Conservation (phyloP, 2,329 filamentous ascomycete species). For the Diplodia corticola region DNA sequence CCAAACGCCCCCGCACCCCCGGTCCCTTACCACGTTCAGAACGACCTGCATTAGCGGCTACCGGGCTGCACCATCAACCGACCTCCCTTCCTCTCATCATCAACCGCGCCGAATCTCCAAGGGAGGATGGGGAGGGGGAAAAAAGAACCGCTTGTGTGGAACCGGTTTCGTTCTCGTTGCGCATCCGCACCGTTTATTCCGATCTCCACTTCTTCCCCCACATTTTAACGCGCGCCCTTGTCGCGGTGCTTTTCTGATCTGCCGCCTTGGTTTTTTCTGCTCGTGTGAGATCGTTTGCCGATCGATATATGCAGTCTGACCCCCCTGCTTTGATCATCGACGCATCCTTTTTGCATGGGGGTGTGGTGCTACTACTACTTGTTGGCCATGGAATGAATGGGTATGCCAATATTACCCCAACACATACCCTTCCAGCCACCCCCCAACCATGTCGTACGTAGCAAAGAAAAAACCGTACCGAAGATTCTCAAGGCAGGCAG, state of each 20-base stretch:
- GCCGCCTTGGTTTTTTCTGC: background rate
- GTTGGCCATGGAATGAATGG: no score
- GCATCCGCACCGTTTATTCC: background rate
- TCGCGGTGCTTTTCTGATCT: background rate
- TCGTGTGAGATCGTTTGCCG: background rate
- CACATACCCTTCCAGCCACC: no score
- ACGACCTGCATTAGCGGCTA: conserved; percentile 3
- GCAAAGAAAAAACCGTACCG: no score
- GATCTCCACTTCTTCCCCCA: background rate
- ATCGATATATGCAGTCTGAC: no score
- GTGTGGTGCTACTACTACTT: no score
- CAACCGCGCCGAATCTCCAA: background rate
- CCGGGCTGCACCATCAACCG: background rate
- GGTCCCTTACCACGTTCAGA: background rate
- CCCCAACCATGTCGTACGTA: no score
- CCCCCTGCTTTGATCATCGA: background rate
- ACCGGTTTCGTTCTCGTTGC: background rate
- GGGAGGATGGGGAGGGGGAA: background rate
- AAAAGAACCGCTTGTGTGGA: background rate
- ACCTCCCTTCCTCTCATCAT: background rate
- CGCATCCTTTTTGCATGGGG: no score
- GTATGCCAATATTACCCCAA: no score
- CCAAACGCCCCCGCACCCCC: background rate
- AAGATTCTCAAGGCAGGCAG: no score
- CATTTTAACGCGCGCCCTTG: no score